Evolutionary conservation across 805 yeast genomes (phyloP), one percentile per base, ranked within the genome.

Genomic region (Ogataea nitratoaversa): DNA sequence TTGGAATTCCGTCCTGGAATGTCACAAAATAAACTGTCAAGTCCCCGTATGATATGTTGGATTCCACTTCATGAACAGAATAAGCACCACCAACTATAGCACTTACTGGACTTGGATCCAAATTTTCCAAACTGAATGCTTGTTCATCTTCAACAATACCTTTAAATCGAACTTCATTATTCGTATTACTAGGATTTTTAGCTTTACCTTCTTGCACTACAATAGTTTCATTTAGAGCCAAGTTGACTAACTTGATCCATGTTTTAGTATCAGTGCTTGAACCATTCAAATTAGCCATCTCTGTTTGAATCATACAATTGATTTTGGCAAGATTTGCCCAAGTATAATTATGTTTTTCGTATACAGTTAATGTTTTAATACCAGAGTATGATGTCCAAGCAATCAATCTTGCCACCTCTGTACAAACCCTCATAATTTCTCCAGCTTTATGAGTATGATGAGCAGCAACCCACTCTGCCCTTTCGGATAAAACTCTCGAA

Each of bases 391-490:
- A 53, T 11, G 57, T 41, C 66, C 65, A 62, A 3, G 57, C 45
- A 22, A 54, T 49, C n/a, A 62, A 32, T 38, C 62, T 54, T 2
- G 71, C 59, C 7, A 67, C 49, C 41, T 67, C 70, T 5, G 63
- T 56, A 18, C 65, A 44, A 14, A 71, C 44, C 38, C 70, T 52
- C 14, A 71, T 58, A 20, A 59, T 63, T 45, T 72, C 78, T 4
- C 68, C 60, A 1, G 72, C 70, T 32, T 63, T 52, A 42, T 67
- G 72, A 1, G 68, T 52, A 32, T 63, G 67, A 28, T 63, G 57
- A 22, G 61, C 63, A 4, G 67, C 61, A 2, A 58, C 47, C 56
- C 68, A 72, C 42, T 70, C 73, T 7, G 67, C 64, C 19, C 72
- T 49, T 8, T 53, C 38, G 0, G 60, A 52, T 8, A 66, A 39